Evolutionary conservation across 1,284 basidiomycete genomes (phyloP), one percentile per base, ranked within the genome.

Genomic region (Cutaneotrichosporon sp.): DNA sequence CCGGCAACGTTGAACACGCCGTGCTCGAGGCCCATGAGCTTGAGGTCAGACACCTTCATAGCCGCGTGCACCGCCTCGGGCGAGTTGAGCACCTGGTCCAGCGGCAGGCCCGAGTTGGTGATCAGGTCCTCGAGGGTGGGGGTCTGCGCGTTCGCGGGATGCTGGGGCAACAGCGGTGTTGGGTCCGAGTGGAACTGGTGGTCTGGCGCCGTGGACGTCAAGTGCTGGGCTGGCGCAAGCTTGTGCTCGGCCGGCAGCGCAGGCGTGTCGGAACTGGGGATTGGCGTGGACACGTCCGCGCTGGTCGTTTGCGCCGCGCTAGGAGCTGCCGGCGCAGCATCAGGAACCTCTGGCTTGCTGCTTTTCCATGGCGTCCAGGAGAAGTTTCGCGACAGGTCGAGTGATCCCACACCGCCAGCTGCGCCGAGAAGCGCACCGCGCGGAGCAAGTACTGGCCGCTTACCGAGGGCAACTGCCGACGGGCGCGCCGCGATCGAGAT

Each of bases 11-110:
- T 78, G 51, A 69, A 54, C 35, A 62, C 51, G 73, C 80, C 84
- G 50, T 80, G 77, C 17, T 80, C 78, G 4, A 93, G 78, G 3
- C 88, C 91, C 38, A 91, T 78, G 12, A 84, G 80, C 18, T 84
- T 80, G 35, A 94, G 79, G 75, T 93, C 90, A 0, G 89, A 88
- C 33, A 84, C 82, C 59, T 87, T 83, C 35, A 90, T 65, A 18
- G 66, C 66, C 0, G 73, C 70, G 54, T 72, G 65, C 15, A 76
- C 56, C 4, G 73, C 74, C 59, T 75, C 73, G 3, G 66, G 69
- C 18, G 73, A 69, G 34, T 69, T 60, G 39, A 75, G 65, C 20
- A 77, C 68, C 38, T 71, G 65, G 20, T 68, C 52, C 8, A 75
- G 55, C 1, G 66, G 59, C 41, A 67, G 59, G 21, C 63, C 60